A percentile compares a stretch with the other conserved stretches of the same genome.
phyloP scores from a whole-genome alignment of 2,329 filamentous ascomycete species.

The Polychaeton citri region DNA sequence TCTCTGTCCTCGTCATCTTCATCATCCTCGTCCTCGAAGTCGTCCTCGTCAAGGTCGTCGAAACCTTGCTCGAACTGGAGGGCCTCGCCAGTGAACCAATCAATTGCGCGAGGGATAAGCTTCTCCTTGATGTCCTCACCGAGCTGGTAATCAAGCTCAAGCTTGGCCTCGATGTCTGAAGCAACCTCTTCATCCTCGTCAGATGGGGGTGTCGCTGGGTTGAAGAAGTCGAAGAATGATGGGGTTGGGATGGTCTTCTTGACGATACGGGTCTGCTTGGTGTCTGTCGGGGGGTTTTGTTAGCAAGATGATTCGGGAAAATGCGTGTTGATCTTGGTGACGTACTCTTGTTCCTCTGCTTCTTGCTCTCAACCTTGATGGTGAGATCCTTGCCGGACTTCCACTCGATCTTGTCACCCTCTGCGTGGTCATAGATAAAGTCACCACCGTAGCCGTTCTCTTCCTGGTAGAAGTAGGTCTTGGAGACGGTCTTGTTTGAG shows the following conservation, averaged over 20 bases:
- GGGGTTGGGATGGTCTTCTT: conserved; percentile 99
- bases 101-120: conserved; percentile 92
- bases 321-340: conserved; percentile 5
- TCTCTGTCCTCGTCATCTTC: conserved; percentile 81
- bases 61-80: conserved; percentile 91
- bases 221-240: conserved; percentile 98
- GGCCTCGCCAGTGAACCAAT: conserved; percentile 98
- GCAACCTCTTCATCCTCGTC: conserved; percentile 65
- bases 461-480: conserved; percentile 98
- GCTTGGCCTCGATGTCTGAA: conserved; percentile 88
- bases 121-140: conserved; percentile 99
- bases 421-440: conserved; percentile 98
- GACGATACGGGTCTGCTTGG: conserved; percentile 96
- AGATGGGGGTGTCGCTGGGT: conserved; percentile 73
- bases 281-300: conserved; percentile 47
- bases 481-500: conserved; percentile 91
- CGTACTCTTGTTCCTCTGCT: conserved; percentile 99
- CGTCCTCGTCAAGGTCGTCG: conserved; percentile 69
- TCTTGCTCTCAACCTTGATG: conserved; percentile 93
- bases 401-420: conserved; percentile 97
- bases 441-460: conserved; percentile 97
- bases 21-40: conserved; percentile 82
- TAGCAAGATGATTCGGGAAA: too few relatives aligned
- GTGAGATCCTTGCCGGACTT: conserved; percentile 86
- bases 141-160: conserved; percentile 96